Evolutionary conservation across 371 early-diverging fungal genomes (phyloP), one percentile per base, ranked within the genome.

Genomic region (Mucor saturninus): DNA sequence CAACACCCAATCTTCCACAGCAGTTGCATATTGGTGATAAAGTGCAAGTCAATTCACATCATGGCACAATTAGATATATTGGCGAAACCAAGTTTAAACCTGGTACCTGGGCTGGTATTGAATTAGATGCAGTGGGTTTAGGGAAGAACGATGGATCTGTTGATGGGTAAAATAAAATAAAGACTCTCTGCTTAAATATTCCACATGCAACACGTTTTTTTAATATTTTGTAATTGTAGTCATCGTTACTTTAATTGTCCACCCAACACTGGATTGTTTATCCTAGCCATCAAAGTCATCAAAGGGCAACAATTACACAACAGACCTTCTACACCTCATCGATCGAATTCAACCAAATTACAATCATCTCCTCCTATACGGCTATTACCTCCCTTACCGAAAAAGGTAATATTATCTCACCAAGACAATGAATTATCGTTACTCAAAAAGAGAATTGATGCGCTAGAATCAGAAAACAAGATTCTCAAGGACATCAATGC

Each of bases 41-140:
- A 58, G 65, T 69, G 0, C 43, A 61, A 49, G 39, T 59, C 29
- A 64, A 62, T 39, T 59, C 58, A 21, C 15, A 39, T 7, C 11
- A 48, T 51, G 93, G 93, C 28, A 83, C 75, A 10, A 72, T 93
- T 31, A 80, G 87, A 51, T 93, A 76, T 65, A 51, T 91, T 39
- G 93, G 93, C 10, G 77, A 85, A 7, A 86, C 87, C 15, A 74
- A 88, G 38, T 85, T 86, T 57, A 90, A 89, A 63, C 73, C 80
- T 38, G 93, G 93, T 13, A 74, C 81, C 5, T 92, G 93, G 93
- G 92, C 88, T 21, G 93, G 93, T 8, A 80, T 93, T 54, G 90
- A 90, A 69, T 77, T 93, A 8, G 91, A 91, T 46, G 66, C 61
- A 32, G 69, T 64, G 2, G 90, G 88, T 29, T 73, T 80, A 37